Conservation (phyloP, 2,329 filamentous ascomycete genomes). For the Paecilomyces fulvus region DNA sequence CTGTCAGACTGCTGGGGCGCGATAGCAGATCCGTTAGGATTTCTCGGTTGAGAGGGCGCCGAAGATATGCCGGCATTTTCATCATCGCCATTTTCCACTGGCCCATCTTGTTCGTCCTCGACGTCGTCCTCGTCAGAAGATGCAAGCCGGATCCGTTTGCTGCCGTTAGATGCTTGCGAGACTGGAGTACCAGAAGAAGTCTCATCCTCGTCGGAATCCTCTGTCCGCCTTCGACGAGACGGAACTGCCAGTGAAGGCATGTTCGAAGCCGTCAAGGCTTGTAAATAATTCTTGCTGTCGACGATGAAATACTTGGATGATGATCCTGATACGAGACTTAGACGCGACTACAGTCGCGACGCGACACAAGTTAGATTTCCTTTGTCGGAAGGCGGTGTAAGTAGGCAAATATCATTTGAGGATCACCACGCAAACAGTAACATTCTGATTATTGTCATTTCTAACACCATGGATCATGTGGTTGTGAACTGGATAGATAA, state of each 20-base stretch:
- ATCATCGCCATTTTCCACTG: conserved; percentile 11
- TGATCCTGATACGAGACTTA: neutral
- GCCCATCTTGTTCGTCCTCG: conserved; percentile 5
- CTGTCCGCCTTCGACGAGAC: conserved; percentile 18
- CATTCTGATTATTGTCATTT: too few relatives aligned
- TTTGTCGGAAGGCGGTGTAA: neutral
- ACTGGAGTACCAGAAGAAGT: conserved; percentile 11
- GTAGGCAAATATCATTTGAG: neutral
- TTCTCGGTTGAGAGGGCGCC: neutral
- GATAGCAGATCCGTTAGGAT: neutral
- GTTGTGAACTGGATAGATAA: too few relatives aligned
- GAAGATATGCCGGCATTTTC: conserved; percentile 4
- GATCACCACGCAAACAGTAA: too few relatives aligned
- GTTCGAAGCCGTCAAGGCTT: neutral
- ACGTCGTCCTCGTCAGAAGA: conserved; percentile 12
- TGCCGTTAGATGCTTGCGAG: conserved; percentile 17
- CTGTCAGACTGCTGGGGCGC: conserved; percentile 1
- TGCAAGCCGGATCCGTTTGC: conserved; percentile 25
- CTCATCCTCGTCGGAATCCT: conserved; percentile 18
- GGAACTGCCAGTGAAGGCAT: neutral
- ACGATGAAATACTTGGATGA: neutral
- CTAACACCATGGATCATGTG: too few relatives aligned
- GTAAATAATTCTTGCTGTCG: neutral
- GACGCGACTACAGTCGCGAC: neutral
- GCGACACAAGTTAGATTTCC: neutral